Evolutionary conservation across 2,329 filamentous ascomycete species (phyloP), one percentile per base, ranked within the genome.

Genomic region (Colletotrichum sidae): DNA sequence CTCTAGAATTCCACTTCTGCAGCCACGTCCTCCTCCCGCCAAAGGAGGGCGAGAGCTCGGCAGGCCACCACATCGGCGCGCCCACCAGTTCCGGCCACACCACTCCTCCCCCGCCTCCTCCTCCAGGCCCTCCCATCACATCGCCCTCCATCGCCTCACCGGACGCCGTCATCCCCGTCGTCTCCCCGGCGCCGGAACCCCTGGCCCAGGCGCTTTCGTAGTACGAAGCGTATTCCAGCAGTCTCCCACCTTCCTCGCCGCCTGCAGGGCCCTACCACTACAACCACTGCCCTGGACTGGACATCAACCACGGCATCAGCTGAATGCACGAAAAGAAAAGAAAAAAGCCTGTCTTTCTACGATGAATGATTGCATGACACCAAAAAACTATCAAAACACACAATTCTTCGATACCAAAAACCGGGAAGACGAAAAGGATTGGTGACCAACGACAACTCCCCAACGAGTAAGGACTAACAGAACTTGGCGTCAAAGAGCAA

Each of bases 1-100:
- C 82, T 44, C 78, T 83, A 47, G 83, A 86, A 70, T 74, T 86
- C 45, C 80, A 81, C 64, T 84, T 84, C 67, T 84, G 80, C 69
- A 82, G 82, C 7, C 79, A 81, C 49, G 78, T 84, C 44, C 74
- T 85, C 39, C 75, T 84, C 33, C 79, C 79, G 8, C 67, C 52
- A 13, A 65, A 69, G 35, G 66, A 68, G 33, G 63, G 62, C 6
- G 58, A 61, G 41, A 52, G 38, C 34, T 17, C 46, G 47, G 37
- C 50, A 4, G 55, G 44, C 15, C 66, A 68, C 37, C 65, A 65
- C 33, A 50, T 65, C 15, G 49, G 33, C n/a, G 51, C 60, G 8
- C 38, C 60, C 11, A 59, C 65, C 35, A 67, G 65, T 51, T 67
- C 65, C 12, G 63, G 63, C 25, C 58, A 66, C n/a, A 63, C 52